Conservation (phyloP, 1,284 basidiomycete species). For the Vanrija pseudolonga region DNA sequence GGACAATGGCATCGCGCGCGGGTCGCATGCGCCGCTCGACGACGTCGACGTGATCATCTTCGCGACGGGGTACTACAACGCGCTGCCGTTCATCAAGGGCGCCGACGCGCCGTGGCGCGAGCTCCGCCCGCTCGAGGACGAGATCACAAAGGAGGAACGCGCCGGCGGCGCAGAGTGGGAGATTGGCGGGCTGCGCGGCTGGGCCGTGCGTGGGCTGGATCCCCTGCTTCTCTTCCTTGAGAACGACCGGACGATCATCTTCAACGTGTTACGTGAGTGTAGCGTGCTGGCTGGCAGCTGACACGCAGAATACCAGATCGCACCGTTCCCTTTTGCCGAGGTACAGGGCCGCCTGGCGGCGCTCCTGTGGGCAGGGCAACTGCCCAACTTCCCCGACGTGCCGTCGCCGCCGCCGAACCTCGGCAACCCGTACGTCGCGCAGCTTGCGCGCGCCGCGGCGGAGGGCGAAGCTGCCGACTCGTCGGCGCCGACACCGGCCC, state of each 20-base stretch:
- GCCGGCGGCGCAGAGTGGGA: conserved; percentile 20
- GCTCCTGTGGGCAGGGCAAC: conserved; percentile 35
- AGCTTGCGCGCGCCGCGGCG: background rate
- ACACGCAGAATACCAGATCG: background rate
- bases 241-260: background rate
- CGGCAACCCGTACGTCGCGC: conserved; percentile 23
- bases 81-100: conserved; percentile 7
- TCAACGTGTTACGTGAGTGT: background rate
- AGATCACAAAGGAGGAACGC: conserved; percentile 14
- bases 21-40: background rate
- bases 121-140: conserved; percentile 14
- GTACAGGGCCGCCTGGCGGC: conserved; percentile 7
- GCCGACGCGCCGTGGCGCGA: conserved; percentile 40
- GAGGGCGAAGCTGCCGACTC: too few relatives aligned
- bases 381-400: conserved; percentile 24
- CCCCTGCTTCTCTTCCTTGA: conserved; percentile 20
- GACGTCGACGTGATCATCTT: conserved; percentile 13
- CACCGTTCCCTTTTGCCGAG: background rate
- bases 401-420: conserved; percentile 25
- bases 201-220: conserved; percentile 38
- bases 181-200: conserved; percentile 38
- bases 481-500: too few relatives aligned
- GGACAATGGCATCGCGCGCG: too few relatives aligned
- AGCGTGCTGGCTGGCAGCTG: background rate
- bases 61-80: conserved; percentile 11